phyloP scores from a whole-genome alignment of 768 basidiomycete genomes.

The Dentipellis fragilis region DNA sequence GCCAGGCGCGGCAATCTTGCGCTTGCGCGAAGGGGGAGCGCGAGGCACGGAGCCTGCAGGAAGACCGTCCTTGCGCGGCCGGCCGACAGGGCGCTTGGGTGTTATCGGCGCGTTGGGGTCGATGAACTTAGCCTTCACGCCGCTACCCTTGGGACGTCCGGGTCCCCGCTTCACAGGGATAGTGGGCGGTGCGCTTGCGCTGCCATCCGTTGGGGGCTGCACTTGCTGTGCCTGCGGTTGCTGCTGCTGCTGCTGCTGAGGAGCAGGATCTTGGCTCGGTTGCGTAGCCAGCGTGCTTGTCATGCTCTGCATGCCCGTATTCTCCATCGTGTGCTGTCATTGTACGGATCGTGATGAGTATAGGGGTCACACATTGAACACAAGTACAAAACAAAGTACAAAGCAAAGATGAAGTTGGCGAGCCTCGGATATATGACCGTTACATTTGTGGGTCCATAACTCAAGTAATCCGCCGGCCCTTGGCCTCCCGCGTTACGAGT shows the following conservation, averaged over 20 bases:
- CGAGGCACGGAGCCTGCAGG: slow-evolving; percentile 60
- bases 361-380: no score
- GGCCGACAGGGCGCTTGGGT: slow-evolving; percentile 68
- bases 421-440: no score
- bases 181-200: neutral
- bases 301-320: slow-evolving; percentile 1
- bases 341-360: no score
- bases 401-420: no score
- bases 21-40: slow-evolving; percentile 20
- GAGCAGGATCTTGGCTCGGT: neutral
- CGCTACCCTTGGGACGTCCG: slow-evolving; percentile 72
- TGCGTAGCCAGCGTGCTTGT: slow-evolving; percentile 6
- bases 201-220: neutral
- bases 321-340: neutral
- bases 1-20: slow-evolving; percentile 19
- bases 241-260: neutral
- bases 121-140: slow-evolving; percentile 44
- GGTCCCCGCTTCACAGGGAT: slow-evolving; percentile 53
- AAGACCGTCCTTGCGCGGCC: slow-evolving; percentile 74
- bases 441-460: no score
- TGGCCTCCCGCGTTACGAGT: no score
- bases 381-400: no score
- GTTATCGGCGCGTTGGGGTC: slow-evolving; percentile 33
- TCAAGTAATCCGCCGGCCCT: no score
- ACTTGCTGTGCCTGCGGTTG: neutral